A percentile compares a stretch with the other conserved stretches of the same genome.
Conservation (phyloP, 2,329 filamentous ascomycete genomes). For the Trichoderma breve region DNA sequence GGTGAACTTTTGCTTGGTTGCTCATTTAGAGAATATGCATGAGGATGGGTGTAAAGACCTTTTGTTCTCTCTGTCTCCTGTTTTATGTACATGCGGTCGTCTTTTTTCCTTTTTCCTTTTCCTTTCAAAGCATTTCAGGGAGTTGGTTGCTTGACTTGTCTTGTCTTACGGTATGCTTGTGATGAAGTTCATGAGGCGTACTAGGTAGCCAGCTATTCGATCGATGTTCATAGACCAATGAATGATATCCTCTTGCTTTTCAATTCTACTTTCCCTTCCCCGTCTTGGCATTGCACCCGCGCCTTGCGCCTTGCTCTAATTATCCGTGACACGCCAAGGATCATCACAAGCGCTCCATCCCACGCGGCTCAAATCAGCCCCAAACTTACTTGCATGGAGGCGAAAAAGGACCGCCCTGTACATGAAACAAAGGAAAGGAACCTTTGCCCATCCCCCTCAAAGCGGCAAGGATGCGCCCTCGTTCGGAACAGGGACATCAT, state of each 20-base stretch:
- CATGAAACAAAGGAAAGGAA: constrained; percentile 8
- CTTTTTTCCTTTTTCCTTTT: background rate
- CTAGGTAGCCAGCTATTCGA: background rate
- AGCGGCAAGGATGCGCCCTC: background rate
- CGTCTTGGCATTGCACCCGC: background rate
- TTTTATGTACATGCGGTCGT: background rate
- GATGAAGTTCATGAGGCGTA: background rate
- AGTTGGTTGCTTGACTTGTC: constrained; percentile 5
- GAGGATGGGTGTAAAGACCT: background rate
- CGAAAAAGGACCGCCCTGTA: background rate
- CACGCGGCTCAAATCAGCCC: background rate
- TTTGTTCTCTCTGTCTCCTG: background rate
- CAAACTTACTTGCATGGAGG: background rate
- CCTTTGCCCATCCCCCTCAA: constrained; percentile 2
- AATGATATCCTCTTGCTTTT: background rate
- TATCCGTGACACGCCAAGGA: background rate
- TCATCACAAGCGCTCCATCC: background rate
- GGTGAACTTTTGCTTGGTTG: background rate
- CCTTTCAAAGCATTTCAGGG: constrained; percentile 6
- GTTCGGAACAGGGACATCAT: background rate
- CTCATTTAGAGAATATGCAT: background rate
- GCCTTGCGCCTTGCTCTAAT: background rate
- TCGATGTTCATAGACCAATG: background rate
- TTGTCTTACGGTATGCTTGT: background rate
- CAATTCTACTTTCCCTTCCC: background rate